Percentiles rank a stretch among this genome's conserved stretches.
phyloP scores from a whole-genome alignment of 2,329 filamentous ascomycete species.

The Chalaropsis ovoidea region DNA sequence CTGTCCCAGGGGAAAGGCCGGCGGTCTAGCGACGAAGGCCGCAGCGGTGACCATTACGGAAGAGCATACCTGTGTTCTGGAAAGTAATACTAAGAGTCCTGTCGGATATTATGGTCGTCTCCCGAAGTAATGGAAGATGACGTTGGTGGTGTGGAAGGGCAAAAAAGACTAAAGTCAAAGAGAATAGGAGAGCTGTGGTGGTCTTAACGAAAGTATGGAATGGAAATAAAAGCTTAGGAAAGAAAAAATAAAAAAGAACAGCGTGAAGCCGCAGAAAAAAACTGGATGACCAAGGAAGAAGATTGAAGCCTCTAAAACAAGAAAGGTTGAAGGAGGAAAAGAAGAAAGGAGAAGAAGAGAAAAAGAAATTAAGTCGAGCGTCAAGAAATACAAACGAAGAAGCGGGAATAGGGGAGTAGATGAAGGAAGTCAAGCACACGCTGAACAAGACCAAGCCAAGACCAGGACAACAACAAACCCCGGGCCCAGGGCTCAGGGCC shows the following conservation, averaged over 20 bases:
- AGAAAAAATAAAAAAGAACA: constrained; percentile 27
- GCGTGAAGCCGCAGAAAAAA: constrained; percentile 29
- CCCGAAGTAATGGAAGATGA: constrained; percentile 24
- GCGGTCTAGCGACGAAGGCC: not conserved
- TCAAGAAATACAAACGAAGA: constrained; percentile 16
- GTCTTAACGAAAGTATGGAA: constrained; percentile 30
- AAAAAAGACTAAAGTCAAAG: constrained; percentile 16
- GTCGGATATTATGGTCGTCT: constrained; percentile 25
- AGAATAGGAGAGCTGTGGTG: constrained; percentile 24
- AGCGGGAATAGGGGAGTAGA: constrained; percentile 23
- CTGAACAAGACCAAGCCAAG: constrained; percentile 16
- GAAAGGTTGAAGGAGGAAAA: constrained; percentile 20
- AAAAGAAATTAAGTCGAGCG: constrained; percentile 29
- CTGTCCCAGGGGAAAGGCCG: not conserved
- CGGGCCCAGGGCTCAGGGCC: not conserved
- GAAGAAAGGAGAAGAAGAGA: constrained; percentile 27
- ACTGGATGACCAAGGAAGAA: constrained; percentile 27
- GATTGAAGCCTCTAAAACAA: constrained; percentile 26
- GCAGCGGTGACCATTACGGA: not conserved
- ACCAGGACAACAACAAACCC: constrained; percentile 20
- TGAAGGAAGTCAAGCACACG: constrained; percentile 26
- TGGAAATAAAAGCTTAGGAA: constrained; percentile 28
- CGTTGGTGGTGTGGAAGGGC: constrained; percentile 22
- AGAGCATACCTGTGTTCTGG: constrained; percentile 14
- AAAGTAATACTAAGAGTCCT: constrained; percentile 19